Evolutionary conservation across 2,329 filamentous ascomycete genomes (phyloP).

Genomic region (Endocalyx cinctus): DNA sequence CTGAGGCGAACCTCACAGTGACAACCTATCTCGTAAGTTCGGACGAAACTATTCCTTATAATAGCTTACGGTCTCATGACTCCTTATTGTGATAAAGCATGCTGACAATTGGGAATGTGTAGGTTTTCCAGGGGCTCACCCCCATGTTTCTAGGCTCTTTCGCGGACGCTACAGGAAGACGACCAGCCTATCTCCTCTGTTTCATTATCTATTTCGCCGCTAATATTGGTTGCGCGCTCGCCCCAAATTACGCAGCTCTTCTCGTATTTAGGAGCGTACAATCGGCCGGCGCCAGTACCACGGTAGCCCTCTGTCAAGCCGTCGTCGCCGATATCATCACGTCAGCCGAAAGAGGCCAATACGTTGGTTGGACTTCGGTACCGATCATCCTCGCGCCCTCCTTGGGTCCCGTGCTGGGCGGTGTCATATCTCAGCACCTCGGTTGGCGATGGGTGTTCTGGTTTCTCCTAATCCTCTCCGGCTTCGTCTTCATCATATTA

Average conservation of each 20-base stretch:
- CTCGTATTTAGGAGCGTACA: slow-evolving; percentile 47
- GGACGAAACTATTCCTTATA: slow-evolving; percentile 12
- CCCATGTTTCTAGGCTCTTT: slow-evolving; percentile 46
- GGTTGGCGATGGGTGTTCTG: slow-evolving; percentile 51
- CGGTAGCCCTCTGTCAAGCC: slow-evolving; percentile 46
- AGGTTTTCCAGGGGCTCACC: slow-evolving; percentile 49
- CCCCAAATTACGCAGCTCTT: slow-evolving; percentile 39
- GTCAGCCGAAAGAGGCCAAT: slow-evolving; percentile 49
- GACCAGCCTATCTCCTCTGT: slow-evolving; percentile 42
- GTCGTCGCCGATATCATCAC: slow-evolving; percentile 55
- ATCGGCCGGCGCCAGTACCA: slow-evolving; percentile 47
- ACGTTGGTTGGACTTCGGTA: slow-evolving; percentile 44
- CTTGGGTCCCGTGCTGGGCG: slow-evolving; percentile 46
- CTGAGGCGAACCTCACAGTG: slow-evolving; percentile 31
- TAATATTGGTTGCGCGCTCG: slow-evolving; percentile 41
- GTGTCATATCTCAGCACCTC: slow-evolving; percentile 43
- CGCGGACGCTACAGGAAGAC: slow-evolving; percentile 41
- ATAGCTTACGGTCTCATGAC: slow-evolving; percentile 22
- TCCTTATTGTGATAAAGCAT: slow-evolving; percentile 3
- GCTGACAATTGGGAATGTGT: too few relatives aligned
- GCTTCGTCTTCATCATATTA: slow-evolving; percentile 30
- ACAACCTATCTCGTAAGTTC: slow-evolving; percentile 28
- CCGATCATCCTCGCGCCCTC: slow-evolving; percentile 37
- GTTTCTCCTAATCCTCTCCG: slow-evolving; percentile 39
- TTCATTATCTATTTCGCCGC: slow-evolving; percentile 42